Evolutionary conservation across 2,329 filamentous ascomycete genomes (phyloP).

Genomic region (Alternaria infectoria): DNA sequence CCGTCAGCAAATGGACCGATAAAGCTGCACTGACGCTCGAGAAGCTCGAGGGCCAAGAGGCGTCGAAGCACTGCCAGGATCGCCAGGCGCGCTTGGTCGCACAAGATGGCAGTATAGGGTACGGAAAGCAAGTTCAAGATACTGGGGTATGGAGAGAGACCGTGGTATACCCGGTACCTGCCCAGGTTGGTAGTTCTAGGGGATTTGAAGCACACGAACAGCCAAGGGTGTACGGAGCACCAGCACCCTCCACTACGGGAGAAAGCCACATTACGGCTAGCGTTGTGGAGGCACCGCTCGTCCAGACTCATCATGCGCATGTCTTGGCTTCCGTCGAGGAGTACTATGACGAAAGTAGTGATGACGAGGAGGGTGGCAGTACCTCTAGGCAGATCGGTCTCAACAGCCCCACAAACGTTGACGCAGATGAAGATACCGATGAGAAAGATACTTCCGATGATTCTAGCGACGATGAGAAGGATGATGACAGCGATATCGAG

Average conservation of each 20-base stretch:
- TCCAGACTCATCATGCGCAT: neutral
- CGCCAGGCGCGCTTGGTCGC: neutral
- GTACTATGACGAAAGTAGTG: neutral
- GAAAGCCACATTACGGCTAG: neutral
- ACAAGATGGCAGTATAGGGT: too few relatives aligned
- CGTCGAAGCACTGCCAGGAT: neutral
- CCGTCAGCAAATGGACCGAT: slow-evolving; percentile 5
- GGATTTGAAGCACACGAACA: neutral
- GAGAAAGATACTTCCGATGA: neutral
- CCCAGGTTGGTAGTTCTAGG: neutral
- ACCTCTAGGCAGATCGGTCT: neutral
- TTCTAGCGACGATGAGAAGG: neutral
- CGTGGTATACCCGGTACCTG: neutral
- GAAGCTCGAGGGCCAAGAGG: neutral
- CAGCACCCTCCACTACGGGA: too few relatives aligned
- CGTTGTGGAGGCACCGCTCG: neutral
- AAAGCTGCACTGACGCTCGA: slow-evolving; percentile 6
- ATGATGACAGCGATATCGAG: neutral
- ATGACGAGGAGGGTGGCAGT: neutral
- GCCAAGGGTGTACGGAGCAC: neutral
- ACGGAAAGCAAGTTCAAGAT: neutral
- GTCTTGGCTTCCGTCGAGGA: neutral
- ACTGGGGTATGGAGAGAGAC: neutral
- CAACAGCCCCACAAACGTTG: neutral
- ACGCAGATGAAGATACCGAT: neutral